Percentiles rank a stretch among this genome's conserved stretches.
phyloP scores from a whole-genome alignment of 2,329 filamentous ascomycete genomes.

The Fusarium nygamai region DNA sequence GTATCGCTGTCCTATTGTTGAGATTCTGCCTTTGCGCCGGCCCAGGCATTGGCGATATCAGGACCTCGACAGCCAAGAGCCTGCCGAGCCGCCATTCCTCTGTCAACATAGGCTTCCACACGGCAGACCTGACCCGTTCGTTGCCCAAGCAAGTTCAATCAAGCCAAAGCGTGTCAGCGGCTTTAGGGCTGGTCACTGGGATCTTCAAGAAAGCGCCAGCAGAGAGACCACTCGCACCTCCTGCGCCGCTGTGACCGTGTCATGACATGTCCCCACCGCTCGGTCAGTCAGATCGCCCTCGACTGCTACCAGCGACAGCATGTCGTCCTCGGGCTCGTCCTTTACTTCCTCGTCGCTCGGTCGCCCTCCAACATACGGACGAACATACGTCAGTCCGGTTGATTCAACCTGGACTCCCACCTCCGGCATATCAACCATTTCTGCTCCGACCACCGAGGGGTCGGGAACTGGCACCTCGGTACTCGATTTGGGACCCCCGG shows the following conservation, averaged over 20 bases:
- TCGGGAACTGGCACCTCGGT: conserved; percentile 53
- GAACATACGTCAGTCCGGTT: conserved; percentile 54
- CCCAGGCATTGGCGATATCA: conserved; percentile 20
- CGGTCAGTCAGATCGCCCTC: conserved; percentile 44
- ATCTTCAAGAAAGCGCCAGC: conserved; percentile 35
- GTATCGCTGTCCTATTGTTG: conserved; percentile 19
- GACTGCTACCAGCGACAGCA: conserved; percentile 46
- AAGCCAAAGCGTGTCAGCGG: conserved; percentile 22
- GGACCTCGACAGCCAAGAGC: conserved; percentile 15
- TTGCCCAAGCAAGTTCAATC: conserved; percentile 12
- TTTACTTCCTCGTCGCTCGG: conserved; percentile 58
- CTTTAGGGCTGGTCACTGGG: conserved; percentile 27
- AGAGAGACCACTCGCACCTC: conserved; percentile 36
- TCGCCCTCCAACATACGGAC: conserved; percentile 54
- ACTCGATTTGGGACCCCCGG: conserved; percentile 62
- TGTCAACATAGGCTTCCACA: conserved; percentile 15
- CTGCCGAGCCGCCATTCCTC: not conserved
- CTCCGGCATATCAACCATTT: conserved; percentile 56
- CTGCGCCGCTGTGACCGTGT: conserved; percentile 41
- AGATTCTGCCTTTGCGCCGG: conserved; percentile 26
- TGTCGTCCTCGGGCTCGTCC: conserved; percentile 61
- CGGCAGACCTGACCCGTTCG: not conserved
- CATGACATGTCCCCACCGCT: conserved; percentile 46
- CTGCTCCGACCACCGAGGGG: conserved; percentile 52
- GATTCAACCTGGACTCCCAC: conserved; percentile 59